These are phyloP conservation scores for Mucor saturninus DNA, from an alignment of 371 early-diverging fungal genomes.

Conservation along the genomic window DNA sequence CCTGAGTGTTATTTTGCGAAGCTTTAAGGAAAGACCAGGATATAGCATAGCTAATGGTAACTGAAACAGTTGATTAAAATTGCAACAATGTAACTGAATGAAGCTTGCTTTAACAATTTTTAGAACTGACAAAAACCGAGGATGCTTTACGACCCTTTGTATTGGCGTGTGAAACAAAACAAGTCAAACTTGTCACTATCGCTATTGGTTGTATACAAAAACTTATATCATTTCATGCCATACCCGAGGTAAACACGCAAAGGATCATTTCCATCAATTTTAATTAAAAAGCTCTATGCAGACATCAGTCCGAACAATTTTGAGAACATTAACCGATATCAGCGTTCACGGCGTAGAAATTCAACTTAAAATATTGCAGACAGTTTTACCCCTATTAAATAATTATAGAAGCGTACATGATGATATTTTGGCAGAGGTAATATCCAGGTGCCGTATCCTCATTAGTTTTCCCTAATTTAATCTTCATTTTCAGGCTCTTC, in stretches of 20 bases:
- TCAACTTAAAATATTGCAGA: constrained; percentile 94
- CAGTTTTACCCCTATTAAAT: constrained; percentile 85
- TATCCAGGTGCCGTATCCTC: background rate
- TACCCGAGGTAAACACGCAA: constrained; percentile 70
- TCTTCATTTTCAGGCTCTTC: constrained; percentile 61
- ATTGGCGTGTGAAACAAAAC: constrained; percentile 89
- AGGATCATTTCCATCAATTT: background rate
- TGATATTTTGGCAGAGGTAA: constrained; percentile 82
- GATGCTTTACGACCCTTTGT: constrained; percentile 89
- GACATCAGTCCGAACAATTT: constrained; percentile 70
- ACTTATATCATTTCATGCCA: constrained; percentile 83
- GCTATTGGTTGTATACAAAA: constrained; percentile 90
- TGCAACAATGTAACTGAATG: background rate
- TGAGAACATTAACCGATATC: constrained; percentile 78
- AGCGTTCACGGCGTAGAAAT: constrained; percentile 79
- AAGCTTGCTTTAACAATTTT: background rate
- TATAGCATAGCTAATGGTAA: constrained; percentile 60
- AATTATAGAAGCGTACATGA: constrained; percentile 83
- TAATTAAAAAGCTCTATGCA: constrained; percentile 21
- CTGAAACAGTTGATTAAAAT: background rate
- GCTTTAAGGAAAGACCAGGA: constrained; percentile 64
- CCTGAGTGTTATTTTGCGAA: constrained; percentile 60
- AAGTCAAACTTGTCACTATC: constrained; percentile 81
- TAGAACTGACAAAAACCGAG: constrained; percentile 81
- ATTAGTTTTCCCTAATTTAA: too few relatives aligned